phyloP scores from a whole-genome alignment of 1,284 basidiomycete genomes.

The Cystobasidium slooffiae region DNA sequence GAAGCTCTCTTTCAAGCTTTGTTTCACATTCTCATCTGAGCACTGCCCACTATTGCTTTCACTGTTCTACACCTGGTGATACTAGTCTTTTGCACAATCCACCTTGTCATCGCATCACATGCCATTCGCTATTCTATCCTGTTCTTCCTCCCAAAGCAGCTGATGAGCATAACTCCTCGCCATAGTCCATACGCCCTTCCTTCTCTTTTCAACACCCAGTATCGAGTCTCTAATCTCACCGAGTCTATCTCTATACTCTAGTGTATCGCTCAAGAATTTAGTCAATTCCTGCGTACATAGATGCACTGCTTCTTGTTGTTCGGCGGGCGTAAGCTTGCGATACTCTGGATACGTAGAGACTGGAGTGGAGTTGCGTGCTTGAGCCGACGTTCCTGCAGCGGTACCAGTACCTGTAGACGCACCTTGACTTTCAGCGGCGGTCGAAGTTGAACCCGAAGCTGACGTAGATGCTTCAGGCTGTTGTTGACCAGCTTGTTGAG shows the following conservation, averaged over 20 bases:
- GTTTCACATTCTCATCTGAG: no score
- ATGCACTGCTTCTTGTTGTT: constrained; percentile 38
- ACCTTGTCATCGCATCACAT: background rate
- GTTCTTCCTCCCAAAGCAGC: constrained; percentile 42
- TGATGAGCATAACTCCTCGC: constrained; percentile 41
- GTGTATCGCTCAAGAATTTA: constrained; percentile 51
- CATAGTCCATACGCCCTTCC: constrained; percentile 51
- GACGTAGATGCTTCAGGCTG: constrained; percentile 18
- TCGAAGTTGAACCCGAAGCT: no score
- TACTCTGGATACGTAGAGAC: constrained; percentile 13
- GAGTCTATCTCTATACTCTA: constrained; percentile 52
- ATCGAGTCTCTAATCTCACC: constrained; percentile 53
- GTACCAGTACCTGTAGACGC: background rate
- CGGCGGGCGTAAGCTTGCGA: constrained; percentile 21
- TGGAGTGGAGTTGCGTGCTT: background rate
- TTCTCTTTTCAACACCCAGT: constrained; percentile 51
- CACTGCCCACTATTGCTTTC: no score
- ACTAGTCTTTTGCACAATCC: no score
- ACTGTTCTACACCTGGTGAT: no score
- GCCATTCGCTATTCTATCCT: constrained; percentile 40
- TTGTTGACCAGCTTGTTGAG: background rate
- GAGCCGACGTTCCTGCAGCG: background rate
- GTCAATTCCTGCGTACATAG: constrained; percentile 49
- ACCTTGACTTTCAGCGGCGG: background rate
- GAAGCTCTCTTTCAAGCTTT: no score